Evolutionary conservation across 352 stramenopile species (phyloP).

Genomic region (Globisporangium spiculum): DNA sequence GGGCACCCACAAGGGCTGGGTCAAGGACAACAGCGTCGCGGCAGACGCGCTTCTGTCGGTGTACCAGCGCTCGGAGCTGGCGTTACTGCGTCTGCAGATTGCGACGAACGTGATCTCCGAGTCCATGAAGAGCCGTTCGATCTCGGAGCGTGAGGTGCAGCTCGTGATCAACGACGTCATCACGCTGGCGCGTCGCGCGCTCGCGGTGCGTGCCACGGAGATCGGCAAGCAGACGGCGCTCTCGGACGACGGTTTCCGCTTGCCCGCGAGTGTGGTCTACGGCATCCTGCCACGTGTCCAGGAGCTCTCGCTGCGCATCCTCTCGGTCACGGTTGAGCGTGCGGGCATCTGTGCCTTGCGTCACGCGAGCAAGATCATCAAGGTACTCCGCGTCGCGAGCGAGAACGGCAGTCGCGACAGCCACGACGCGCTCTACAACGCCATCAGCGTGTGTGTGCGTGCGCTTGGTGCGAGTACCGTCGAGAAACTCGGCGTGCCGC

Average conservation of each 20-base stretch:
- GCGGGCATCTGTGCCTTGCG: conserved; percentile 62
- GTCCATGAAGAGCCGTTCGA: conserved; percentile 40
- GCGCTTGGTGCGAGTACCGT: conserved; percentile 65
- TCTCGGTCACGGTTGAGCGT: conserved; percentile 43
- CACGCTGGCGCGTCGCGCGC: conserved; percentile 49
- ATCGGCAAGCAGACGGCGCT: conserved; percentile 80
- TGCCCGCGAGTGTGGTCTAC: conserved; percentile 73
- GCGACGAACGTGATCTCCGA: conserved; percentile 39
- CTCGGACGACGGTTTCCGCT: conserved; percentile 71
- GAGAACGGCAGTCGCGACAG: conserved; percentile 36
- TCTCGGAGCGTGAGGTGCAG: conserved; percentile 80
- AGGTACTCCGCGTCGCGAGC: conserved; percentile 54
- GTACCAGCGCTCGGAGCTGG: conserved; percentile 54
- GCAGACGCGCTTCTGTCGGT: conserved; percentile 37
- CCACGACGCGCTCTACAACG: conserved; percentile 44
- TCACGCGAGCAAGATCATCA: conserved; percentile 61
- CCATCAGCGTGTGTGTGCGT: conserved; percentile 48
- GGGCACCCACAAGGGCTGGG: conserved; percentile 60
- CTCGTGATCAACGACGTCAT: conserved; percentile 57
- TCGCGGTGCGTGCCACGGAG: conserved; percentile 62
- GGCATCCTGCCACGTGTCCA: conserved; percentile 62
- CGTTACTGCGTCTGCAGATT: conserved; percentile 37
- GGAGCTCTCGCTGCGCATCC: conserved; percentile 32
- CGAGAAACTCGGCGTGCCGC: conserved; percentile 63
- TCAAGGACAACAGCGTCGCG: conserved; percentile 36